Base-by-base conservation (phyloP, 2,329 filamentous ascomycete species). In the Paraconiothyrium brasiliense region DNA sequence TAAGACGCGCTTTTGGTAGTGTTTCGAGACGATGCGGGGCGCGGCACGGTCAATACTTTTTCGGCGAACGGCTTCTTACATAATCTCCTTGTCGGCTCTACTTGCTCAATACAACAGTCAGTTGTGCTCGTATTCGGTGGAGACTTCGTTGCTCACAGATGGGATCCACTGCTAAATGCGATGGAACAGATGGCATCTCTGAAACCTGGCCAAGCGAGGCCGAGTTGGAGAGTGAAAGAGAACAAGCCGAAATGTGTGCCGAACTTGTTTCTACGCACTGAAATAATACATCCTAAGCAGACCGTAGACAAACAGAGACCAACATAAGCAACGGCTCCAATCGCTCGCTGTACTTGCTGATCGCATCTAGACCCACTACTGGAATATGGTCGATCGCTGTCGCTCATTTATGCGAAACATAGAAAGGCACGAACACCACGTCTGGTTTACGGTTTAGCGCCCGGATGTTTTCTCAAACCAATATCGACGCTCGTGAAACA, bases 401-500 rank as follows among this genome's bases (percentile, higher is more conserved):
- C 41, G 41, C 39, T 46, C 52, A 34, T 37, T 24, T 35, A 46
- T 47, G 39, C 41, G 52, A 55, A 55, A 55, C 51, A 34, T 41
- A 5, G 24, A 20, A 24, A 24, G 13, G 16, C 41, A 24, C 27
- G 20, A 32, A 32, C 39, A 30, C 39, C 41, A 55, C 24, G 14
- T 35, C 41, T 41, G 41, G 2, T 20, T 14, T 14, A 4, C 11
- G 41, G 52, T 24, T 55, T 55, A 55, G 39, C 52, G 52, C 41
- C 52, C 27, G 20, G 9, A 35, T 55, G 41, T 46, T 46, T 46
- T 46, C 52, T 55, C 41, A 55, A 55, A 55, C 52, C 39, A 20
- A 55, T 24, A 35, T 55, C 39, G 39, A 34, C 52, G 41, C 24
- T 55, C 52, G 39, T 55, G 52, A 55, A 55, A 55, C 52, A 47